Evolutionary conservation across 2,329 filamentous ascomycete genomes (phyloP).

Genomic region (Nemania sp.): DNA sequence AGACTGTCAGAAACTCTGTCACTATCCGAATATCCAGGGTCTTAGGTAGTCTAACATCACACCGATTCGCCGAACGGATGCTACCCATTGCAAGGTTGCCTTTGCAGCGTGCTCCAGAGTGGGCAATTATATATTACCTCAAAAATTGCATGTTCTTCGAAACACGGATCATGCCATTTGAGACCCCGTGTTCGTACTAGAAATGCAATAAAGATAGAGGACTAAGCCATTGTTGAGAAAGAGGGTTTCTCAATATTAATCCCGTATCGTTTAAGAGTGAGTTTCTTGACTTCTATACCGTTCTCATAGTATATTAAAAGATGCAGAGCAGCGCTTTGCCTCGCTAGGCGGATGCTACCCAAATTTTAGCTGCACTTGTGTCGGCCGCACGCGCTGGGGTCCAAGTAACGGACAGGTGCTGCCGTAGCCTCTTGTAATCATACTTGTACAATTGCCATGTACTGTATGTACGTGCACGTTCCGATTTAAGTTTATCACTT

Average conservation of each 20-base stretch:
- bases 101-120: background rate
- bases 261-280: too few relatives aligned
- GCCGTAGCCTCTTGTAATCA: too few relatives aligned
- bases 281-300: too few relatives aligned
- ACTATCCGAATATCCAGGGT: too few relatives aligned
- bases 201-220: background rate
- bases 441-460: too few relatives aligned
- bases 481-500: slow-evolving; percentile 10
- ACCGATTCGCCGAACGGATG: slow-evolving; percentile 4
- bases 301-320: background rate
- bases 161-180: too few relatives aligned
- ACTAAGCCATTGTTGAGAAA: too few relatives aligned
- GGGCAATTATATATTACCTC: background rate
- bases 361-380: too few relatives aligned
- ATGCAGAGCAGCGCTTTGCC: slow-evolving; percentile 6
- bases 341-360: slow-evolving; percentile 3
- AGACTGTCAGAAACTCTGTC: too few relatives aligned
- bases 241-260: too few relatives aligned
- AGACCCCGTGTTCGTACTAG: background rate
- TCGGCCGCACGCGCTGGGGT: too few relatives aligned
- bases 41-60: background rate
- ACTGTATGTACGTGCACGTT: background rate
- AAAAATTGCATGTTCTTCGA: too few relatives aligned
- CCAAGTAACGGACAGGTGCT: slow-evolving; percentile 5
- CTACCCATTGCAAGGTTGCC: background rate